Conservation (phyloP, 2,329 filamentous ascomycete genomes). For the Ascosphaera aggregata region DNA sequence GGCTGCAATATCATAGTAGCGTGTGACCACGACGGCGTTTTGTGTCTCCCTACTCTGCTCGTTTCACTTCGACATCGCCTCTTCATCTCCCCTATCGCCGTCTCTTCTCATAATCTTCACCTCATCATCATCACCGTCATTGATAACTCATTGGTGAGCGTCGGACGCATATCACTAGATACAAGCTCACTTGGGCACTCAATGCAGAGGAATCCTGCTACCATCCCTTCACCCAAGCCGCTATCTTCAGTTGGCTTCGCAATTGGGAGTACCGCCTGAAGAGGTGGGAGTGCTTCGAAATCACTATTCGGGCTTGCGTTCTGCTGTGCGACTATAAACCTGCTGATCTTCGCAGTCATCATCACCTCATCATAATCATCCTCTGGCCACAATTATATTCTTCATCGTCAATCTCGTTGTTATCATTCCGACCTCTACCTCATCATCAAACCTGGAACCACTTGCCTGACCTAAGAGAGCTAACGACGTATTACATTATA, state of each 20-base stretch:
- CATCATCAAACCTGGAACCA: neutral
- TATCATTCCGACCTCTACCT: too few species aligned
- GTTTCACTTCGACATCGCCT: too few species aligned
- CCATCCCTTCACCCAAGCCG: neutral
- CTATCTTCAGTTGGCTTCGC: neutral
- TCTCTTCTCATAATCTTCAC: too few species aligned
- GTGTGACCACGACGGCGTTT: too few species aligned
- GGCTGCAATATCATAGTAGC: too few species aligned
- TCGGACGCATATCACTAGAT: neutral
- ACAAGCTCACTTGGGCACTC: neutral
- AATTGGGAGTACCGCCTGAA: neutral
- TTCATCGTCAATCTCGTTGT: neutral
- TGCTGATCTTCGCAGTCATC: conserved; percentile 1
- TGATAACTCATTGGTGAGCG: too few species aligned
- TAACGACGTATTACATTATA: too few species aligned
- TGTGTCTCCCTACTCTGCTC: too few species aligned
- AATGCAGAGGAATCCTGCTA: neutral
- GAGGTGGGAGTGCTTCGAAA: neutral
- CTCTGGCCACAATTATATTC: neutral
- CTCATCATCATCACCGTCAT: too few species aligned
- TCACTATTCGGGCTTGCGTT: neutral
- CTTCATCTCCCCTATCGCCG: too few species aligned
- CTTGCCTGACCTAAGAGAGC: too few species aligned
- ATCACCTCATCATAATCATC: neutral
- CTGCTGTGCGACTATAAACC: neutral